A percentile compares a stretch with the other conserved stretches of the same genome.
Evolutionary conservation across 306 rosid species (phyloP).

Genomic region (Acacia crassicarpa): DNA sequence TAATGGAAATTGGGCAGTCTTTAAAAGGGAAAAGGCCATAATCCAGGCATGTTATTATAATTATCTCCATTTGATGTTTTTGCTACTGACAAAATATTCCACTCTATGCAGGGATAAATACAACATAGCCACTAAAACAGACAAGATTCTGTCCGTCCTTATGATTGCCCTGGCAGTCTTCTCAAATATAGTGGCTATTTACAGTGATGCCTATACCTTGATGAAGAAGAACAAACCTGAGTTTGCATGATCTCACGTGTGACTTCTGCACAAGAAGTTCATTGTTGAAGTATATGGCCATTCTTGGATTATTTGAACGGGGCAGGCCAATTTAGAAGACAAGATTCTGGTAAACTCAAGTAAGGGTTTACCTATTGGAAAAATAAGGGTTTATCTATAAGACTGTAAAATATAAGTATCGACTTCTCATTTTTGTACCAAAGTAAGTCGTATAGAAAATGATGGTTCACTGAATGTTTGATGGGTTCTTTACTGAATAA

Average conservation of each 20-base stretch:
- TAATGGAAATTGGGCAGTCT: background rate
- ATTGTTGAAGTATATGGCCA: background rate
- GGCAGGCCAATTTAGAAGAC: conserved; percentile 22
- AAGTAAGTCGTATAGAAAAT: background rate
- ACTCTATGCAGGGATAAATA: conserved; percentile 57
- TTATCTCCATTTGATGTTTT: conserved; percentile 7
- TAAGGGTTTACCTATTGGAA: background rate
- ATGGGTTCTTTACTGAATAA: background rate
- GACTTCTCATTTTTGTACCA: background rate
- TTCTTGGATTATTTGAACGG: conserved; percentile 8
- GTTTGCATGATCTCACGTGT: conserved; percentile 27
- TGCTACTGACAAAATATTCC: conserved; percentile 1
- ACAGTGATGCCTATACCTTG: conserved; percentile 70
- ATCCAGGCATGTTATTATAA: background rate
- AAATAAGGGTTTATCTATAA: background rate
- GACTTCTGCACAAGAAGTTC: conserved; percentile 16
- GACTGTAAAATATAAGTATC: background rate
- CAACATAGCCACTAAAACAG: conserved; percentile 71
- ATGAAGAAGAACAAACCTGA: conserved; percentile 44
- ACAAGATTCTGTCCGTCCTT: conserved; percentile 59
- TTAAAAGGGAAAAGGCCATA: background rate
- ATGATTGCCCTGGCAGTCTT: conserved; percentile 80
- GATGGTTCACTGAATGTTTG: background rate
- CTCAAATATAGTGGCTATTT: conserved; percentile 74
- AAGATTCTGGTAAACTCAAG: background rate